These are phyloP conservation scores for Lipomyces kockii DNA, from an alignment of 805 yeast genomes.

Conservation along the genomic window DNA sequence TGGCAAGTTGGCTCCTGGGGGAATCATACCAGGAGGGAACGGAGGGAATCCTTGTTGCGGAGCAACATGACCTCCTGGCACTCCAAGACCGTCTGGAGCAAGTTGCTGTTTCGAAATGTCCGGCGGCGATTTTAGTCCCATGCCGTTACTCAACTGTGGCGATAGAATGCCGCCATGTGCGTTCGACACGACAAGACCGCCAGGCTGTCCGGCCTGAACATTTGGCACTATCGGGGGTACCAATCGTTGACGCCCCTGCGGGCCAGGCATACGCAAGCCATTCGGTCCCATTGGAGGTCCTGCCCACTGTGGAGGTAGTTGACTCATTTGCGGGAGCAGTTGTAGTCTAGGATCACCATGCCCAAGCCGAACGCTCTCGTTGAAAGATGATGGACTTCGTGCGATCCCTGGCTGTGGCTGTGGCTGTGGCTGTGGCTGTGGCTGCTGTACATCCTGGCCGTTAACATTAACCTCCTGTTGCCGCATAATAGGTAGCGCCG, in stretches of 20 bases:
- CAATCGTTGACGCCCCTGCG: neutral
- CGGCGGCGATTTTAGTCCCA: neutral
- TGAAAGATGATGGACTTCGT: neutral
- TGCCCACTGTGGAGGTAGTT: neutral
- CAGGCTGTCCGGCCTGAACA: neutral
- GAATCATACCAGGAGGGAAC: constrained; percentile 5
- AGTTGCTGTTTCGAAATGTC: neutral
- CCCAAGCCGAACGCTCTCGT: neutral
- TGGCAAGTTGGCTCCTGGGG: constrained; percentile 12
- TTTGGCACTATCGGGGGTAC: neutral
- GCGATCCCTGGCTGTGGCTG: neutral
- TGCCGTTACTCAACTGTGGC: constrained; percentile 3
- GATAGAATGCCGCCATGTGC: neutral
- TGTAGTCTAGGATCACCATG: neutral
- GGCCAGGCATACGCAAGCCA: neutral
- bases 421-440: neutral
- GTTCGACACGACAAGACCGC: neutral
- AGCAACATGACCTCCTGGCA: neutral
- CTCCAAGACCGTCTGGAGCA: neutral
- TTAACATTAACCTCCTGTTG: neutral
- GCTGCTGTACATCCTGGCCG: neutral
- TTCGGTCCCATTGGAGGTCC: neutral
- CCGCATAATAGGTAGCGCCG: neutral
- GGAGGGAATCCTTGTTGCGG: constrained; percentile 6
- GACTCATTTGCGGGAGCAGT: neutral